phyloP scores from a whole-genome alignment of 1,284 basidiomycete species.

The Exobasidium rhododendri region DNA sequence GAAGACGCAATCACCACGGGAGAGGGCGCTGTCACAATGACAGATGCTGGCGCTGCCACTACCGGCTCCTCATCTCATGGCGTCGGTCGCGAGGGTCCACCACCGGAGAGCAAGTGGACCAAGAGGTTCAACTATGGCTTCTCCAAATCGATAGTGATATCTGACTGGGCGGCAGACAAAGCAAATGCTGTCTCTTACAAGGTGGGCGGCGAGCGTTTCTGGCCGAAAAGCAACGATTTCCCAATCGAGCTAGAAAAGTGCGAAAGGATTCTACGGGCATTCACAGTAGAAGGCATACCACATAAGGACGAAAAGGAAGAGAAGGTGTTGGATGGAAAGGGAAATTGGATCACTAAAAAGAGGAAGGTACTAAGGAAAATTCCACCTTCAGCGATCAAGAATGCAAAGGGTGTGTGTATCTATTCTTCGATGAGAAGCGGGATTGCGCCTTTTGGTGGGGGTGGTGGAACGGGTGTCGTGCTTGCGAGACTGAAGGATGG shows the following conservation, averaged over 20 bases:
- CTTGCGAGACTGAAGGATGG: slow-evolving; percentile 46
- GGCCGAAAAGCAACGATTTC: slow-evolving; percentile 60
- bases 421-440: slow-evolving; percentile 60
- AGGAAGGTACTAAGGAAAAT: slow-evolving; percentile 60
- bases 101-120: slow-evolving; percentile 22
- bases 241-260: slow-evolving; percentile 60
- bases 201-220: slow-evolving; percentile 60
- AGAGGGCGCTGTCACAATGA: too few relatives aligned
- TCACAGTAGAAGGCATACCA: slow-evolving; percentile 45
- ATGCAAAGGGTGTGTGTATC: slow-evolving; percentile 57
- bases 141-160: slow-evolving; percentile 41
- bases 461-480: slow-evolving; percentile 58
- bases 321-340: slow-evolving; percentile 23
- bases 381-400: slow-evolving; percentile 58
- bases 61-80: too few relatives aligned
- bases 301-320: slow-evolving; percentile 27
- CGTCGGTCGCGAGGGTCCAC: background rate
- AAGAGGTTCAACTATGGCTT: slow-evolving; percentile 31
- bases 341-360: slow-evolving; percentile 52
- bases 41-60: too few relatives aligned
- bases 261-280: slow-evolving; percentile 57
- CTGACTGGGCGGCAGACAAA: slow-evolving; percentile 49
- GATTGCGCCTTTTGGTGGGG: slow-evolving; percentile 60
- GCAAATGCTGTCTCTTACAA: slow-evolving; percentile 40
- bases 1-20: too few relatives aligned